A percentile compares a stretch with the other conserved stretches of the same genome.
These are phyloP conservation scores for Mycogone perniciosa DNA, from an alignment of 2,329 filamentous ascomycete species.

Conservation along the genomic window DNA sequence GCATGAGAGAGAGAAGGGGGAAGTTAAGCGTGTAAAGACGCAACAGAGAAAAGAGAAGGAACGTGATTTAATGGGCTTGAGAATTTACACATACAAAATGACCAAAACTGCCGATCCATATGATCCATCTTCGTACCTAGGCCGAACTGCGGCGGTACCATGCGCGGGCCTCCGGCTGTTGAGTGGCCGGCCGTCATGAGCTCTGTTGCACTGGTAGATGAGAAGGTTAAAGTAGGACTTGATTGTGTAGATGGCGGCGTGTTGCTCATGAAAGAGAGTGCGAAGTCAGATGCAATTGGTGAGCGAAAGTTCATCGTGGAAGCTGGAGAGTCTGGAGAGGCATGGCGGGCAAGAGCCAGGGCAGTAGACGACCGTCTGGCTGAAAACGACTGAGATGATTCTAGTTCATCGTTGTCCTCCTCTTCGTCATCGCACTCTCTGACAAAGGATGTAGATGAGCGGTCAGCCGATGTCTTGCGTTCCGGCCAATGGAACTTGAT, in stretches of 20 bases:
- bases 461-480: background rate
- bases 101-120: constrained; percentile 28
- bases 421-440: background rate
- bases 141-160: constrained; percentile 26
- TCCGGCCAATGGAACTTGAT: constrained; percentile 33
- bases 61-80: background rate
- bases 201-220: background rate
- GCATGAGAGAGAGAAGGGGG: background rate
- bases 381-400: background rate
- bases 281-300: background rate
- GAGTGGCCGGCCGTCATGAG: background rate
- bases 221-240: background rate
- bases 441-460: background rate
- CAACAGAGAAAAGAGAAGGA: background rate
- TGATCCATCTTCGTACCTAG: constrained; percentile 27
- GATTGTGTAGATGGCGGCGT: background rate
- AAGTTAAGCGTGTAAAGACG: background rate
- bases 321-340: background rate
- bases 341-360: background rate
- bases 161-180: background rate
- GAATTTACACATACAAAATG: constrained; percentile 28
- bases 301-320: background rate
- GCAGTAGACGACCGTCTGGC: background rate
- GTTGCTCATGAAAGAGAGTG: background rate
- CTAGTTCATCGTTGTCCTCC: background rate